Conservation (phyloP, 2,329 filamentous ascomycete genomes). For the Colletotrichum sp. region DNA sequence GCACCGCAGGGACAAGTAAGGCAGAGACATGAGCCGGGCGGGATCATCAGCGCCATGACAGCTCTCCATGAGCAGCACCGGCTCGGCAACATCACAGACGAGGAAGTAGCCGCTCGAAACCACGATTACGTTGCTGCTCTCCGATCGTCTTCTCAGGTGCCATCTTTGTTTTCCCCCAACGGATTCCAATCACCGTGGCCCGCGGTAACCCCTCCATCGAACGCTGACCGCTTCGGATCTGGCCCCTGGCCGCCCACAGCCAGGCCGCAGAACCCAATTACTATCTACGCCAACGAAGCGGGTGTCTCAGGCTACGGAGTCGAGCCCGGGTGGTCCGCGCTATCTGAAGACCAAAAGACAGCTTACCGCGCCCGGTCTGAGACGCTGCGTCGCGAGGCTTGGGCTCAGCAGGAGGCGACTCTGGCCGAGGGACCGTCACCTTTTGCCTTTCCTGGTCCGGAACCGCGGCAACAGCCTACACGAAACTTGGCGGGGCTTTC, state of each 20-base stretch:
- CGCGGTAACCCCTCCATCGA: neutral
- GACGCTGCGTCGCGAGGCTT: neutral
- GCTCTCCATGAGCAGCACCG: neutral
- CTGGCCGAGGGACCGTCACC: neutral
- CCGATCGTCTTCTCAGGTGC: neutral
- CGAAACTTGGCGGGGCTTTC: neutral
- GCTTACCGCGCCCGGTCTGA: neutral
- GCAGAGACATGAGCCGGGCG: neutral
- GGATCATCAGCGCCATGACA: neutral
- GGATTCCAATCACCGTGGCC: neutral
- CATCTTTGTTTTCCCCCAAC: neutral
- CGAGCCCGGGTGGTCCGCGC: neutral
- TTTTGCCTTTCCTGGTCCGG: neutral
- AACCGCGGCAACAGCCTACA: neutral
- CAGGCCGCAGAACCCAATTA: neutral
- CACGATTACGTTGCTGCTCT: neutral
- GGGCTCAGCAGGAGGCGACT: neutral
- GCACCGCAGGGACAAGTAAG: neutral
- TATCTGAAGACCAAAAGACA: neutral
- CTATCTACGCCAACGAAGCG: neutral
- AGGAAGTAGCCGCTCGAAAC: neutral
- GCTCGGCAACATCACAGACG: neutral
- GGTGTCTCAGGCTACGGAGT: neutral
- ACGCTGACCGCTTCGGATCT: neutral
- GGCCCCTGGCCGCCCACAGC: neutral